Conservation (phyloP, 2,329 filamentous ascomycete species). For the Colletotrichum gigasporum region DNA sequence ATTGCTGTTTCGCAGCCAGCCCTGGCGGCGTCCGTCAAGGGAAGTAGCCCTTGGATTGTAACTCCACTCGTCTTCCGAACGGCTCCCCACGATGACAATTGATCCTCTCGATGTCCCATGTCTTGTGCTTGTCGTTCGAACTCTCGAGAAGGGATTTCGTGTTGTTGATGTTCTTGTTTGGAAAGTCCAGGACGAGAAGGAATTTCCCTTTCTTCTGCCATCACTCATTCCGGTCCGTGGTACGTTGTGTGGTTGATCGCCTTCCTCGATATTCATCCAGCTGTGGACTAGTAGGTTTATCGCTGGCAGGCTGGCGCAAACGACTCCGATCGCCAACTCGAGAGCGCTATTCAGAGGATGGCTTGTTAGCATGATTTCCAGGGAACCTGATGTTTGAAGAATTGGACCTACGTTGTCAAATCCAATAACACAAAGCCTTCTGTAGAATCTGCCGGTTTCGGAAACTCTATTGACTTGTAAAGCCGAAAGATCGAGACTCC, state of each 20-base stretch:
- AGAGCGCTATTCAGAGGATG: background rate
- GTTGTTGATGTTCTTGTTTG: background rate
- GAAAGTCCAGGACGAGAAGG: background rate
- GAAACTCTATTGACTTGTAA: background rate
- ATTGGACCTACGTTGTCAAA: slow-evolving; percentile 11
- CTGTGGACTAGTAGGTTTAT: background rate
- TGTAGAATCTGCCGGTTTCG: background rate
- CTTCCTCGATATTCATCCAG: background rate
- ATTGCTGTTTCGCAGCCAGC: background rate
- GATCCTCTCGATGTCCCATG: too few relatives aligned
- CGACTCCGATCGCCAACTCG: background rate
- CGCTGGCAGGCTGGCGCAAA: background rate
- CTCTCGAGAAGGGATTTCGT: too few relatives aligned
- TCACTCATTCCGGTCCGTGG: background rate
- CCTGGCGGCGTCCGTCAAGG: background rate
- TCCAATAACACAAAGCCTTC: slow-evolving; percentile 1
- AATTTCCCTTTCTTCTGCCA: background rate
- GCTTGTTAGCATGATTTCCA: too few relatives aligned
- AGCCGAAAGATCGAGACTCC: slow-evolving; percentile 39
- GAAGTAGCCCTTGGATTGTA: background rate
- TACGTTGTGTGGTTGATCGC: background rate
- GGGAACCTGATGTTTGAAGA: too few relatives aligned
- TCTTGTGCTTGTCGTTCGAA: too few relatives aligned
- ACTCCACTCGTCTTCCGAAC: background rate
- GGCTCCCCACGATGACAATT: background rate